Conservation (phyloP, 768 basidiomycete genomes). For the Leucosporidium scottii region DNA sequence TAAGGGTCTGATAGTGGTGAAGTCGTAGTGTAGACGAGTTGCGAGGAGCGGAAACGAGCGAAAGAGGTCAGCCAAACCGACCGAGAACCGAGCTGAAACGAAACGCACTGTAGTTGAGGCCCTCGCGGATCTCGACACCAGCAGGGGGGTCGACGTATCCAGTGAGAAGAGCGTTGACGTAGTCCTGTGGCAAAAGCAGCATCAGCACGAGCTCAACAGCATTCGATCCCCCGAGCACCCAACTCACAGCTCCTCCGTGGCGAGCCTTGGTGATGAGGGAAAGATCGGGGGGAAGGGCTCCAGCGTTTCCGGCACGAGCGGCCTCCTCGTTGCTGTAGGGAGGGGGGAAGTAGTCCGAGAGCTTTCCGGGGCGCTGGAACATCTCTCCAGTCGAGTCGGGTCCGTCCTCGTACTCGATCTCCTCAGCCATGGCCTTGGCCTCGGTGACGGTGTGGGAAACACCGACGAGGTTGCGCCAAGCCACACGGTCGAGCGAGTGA, state of each 20-base stretch:
- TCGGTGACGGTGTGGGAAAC: conserved; percentile 94
- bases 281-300: conserved; percentile 94
- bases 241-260: conserved; percentile 71
- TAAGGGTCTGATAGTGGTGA: conserved; percentile 55
- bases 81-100: neutral
- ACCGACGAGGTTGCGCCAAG: conserved; percentile 98
- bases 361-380: conserved; percentile 98
- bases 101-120: conserved; percentile 71
- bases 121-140: conserved; percentile 87
- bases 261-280: conserved; percentile 96
- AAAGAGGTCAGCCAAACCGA: conserved; percentile 1
- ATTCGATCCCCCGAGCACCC: neutral
- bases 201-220: neutral
- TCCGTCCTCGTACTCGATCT: conserved; percentile 92
- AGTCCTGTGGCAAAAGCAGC: conserved; percentile 56
- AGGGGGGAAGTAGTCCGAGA: conserved; percentile 89
- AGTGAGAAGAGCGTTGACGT: conserved; percentile 91
- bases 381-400: conserved; percentile 92
- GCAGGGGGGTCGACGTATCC: conserved; percentile 96
- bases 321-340: conserved; percentile 99
- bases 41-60: conserved; percentile 37
- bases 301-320: conserved; percentile 84
- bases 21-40: neutral
- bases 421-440: conserved; percentile 83
- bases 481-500: conserved; percentile 97